Base-by-base conservation (phyloP, 768 basidiomycete species). In the Nidula microcarpa region DNA sequence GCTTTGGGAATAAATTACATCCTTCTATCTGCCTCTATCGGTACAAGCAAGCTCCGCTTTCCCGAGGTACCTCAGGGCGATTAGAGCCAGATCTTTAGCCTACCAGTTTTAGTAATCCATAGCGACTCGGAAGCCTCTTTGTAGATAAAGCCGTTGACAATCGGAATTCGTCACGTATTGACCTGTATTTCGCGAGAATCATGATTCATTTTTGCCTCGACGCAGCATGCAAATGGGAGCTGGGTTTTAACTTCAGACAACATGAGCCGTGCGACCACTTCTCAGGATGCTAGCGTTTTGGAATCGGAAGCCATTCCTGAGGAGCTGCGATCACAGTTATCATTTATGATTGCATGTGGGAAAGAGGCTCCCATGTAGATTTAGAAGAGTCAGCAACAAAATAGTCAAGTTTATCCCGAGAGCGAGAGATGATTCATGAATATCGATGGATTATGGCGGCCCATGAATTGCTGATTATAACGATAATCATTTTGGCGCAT, bases 11-110 rank as follows among this genome's bases (percentile, higher is more conserved):
- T 23, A 23, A 23, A 23, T 23, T 23, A 23, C 23, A 23, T 23
- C 23, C 23, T 23, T 23, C 23, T 23, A 23, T 23, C 23, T 41
- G 16, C 16, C 37, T 41, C 37, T 41, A 41, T 41, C 37, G 16
- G 37, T 41, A 41, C 16, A 41, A 4, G 37, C 37, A 41, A 56
- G 47, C 52, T 51, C 55, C 52, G 52, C 44, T 49, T 45, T 54
- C 52, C 58, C 54, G 57, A 59, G 58, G 50, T 32, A 45, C 37
- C 37, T 41, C 37, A 41, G 37, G 37, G 37, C 37, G 16, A 16
- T 16, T 41, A 41, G 56, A 55, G 47, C 57, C 57, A 60, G 46
- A 54, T 47, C 49, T 52, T 54, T 57, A 53, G 56, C 54, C 55
- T 23, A 23, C 23, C 23, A 23, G 23, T 47, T 50, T 56, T 55